Evolutionary conservation across 495 filamentous ascomycete species (phyloP).

Genomic region (Usnea hakonensis): DNA sequence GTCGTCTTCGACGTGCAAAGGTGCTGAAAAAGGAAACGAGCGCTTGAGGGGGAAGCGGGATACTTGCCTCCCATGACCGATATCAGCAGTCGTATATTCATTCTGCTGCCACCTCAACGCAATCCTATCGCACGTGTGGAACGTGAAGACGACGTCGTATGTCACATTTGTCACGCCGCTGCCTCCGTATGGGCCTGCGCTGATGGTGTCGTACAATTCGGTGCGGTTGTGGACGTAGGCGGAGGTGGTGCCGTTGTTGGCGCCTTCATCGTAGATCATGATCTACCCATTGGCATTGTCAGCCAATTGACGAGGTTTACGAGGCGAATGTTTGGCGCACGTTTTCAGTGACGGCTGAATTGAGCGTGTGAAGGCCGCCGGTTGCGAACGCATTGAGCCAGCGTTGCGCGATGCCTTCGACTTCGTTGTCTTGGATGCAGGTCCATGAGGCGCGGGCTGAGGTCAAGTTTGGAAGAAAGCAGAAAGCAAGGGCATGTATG

Average conservation of each 20-base stretch:
- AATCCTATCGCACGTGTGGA: constrained; percentile 17
- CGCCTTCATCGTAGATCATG: constrained; percentile 18
- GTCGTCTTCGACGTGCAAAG: background rate
- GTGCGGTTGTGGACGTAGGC: constrained; percentile 12
- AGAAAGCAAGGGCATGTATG: background rate
- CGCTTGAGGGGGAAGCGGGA: no score
- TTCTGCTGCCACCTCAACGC: constrained; percentile 20
- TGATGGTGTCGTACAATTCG: constrained; percentile 16
- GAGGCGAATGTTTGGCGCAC: background rate
- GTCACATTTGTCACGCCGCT: constrained; percentile 17
- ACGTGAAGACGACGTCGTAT: constrained; percentile 19
- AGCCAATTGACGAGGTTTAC: background rate
- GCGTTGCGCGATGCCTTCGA: constrained; percentile 12
- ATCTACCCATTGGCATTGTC: constrained; percentile 5
- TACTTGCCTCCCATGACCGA: constrained; percentile 18
- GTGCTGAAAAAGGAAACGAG: no score
- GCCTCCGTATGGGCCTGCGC: constrained; percentile 8
- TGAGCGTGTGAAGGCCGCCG: constrained; percentile 10
- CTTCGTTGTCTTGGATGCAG: constrained; percentile 12
- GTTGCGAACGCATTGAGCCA: constrained; percentile 19
- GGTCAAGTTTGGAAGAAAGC: background rate
- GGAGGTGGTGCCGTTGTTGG: constrained; percentile 11
- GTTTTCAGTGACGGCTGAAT: constrained; percentile 12
- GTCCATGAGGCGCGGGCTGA: background rate
- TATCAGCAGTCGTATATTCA: constrained; percentile 8